Conservation (phyloP, 768 basidiomycete species). For the Boletus eberwhitei region DNA sequence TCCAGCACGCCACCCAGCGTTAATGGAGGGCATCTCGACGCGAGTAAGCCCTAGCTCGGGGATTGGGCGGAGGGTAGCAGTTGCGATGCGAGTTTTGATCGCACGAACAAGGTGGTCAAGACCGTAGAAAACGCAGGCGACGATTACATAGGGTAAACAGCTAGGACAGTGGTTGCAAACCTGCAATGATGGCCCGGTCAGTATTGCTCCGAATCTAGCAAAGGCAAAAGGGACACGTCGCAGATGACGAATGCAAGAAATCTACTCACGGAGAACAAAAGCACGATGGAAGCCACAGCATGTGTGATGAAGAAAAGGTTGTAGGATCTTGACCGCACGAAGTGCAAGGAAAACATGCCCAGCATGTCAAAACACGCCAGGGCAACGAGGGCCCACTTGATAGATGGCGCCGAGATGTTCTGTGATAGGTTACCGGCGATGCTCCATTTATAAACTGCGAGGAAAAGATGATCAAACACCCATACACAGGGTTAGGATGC, state of each 20-base stretch:
- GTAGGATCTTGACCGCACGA: slow-evolving; percentile 56
- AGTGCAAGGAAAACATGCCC: slow-evolving; percentile 57
- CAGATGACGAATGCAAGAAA: not conserved
- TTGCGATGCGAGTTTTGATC: slow-evolving; percentile 62
- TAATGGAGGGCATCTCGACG: slow-evolving; percentile 59
- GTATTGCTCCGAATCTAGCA: not conserved
- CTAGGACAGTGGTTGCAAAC: slow-evolving; percentile 50
- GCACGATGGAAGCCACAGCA: slow-evolving; percentile 47
- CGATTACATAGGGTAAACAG: slow-evolving; percentile 53
- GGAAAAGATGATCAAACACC: not conserved
- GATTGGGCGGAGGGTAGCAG: slow-evolving; percentile 58
- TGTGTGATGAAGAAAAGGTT: slow-evolving; percentile 67
- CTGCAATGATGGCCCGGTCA: slow-evolving; percentile 15
- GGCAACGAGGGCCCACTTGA: slow-evolving; percentile 51
- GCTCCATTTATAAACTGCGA: slow-evolving; percentile 57
- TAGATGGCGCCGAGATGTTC: slow-evolving; percentile 33
- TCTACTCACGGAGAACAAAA: slow-evolving; percentile 55
- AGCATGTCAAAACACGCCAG: slow-evolving; percentile 52
- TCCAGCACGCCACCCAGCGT: slow-evolving; percentile 77
- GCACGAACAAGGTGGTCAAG: slow-evolving; percentile 59
- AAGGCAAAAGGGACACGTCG: too few species aligned
- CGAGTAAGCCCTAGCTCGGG: slow-evolving; percentile 63
- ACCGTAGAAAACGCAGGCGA: slow-evolving; percentile 47
- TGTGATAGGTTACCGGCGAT: slow-evolving; percentile 39
- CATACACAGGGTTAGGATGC: not conserved